A percentile compares a stretch with the other conserved stretches of the same genome.
Conservation (phyloP, 164 flowering plant genomes). For the Vitis cinerea region DNA sequence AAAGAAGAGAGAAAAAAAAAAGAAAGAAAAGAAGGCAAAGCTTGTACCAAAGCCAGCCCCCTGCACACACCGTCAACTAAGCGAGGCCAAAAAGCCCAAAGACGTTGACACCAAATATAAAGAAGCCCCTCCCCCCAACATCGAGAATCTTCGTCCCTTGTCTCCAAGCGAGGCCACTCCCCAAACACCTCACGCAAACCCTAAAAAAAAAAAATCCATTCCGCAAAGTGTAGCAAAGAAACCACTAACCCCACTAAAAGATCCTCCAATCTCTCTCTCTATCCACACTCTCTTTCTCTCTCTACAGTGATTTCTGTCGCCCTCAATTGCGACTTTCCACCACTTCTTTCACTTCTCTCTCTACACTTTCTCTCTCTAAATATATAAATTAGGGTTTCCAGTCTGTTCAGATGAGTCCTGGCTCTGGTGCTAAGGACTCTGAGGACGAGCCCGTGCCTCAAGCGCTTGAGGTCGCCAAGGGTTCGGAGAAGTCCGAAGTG, state of each 20-base stretch:
- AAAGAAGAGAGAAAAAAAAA: no score
- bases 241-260: constrained; percentile 17
- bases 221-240: not conserved
- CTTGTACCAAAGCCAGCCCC: not conserved
- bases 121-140: not conserved
- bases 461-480: constrained; percentile 15
- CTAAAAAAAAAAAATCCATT: not conserved
- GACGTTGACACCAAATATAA: not conserved
- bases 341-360: constrained; percentile 24
- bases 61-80: not conserved
- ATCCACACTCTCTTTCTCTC: constrained; percentile 14
- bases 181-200: not conserved
- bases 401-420: constrained; percentile 36
- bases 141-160: not conserved
- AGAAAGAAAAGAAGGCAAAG: no score
- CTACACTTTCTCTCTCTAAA: constrained; percentile 10
- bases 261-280: constrained; percentile 16
- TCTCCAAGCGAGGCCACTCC: not conserved
- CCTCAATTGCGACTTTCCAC: constrained; percentile 72
- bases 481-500: constrained; percentile 23
- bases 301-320: constrained; percentile 69
- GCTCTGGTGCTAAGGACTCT: constrained; percentile 23
- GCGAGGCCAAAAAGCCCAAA: not conserved
- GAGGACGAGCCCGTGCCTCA: constrained; percentile 33
- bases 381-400: constrained; percentile 48